A percentile compares a stretch with the other conserved stretches of the same genome.
Evolutionary conservation across 1,139 yeast genomes (phyloP).

Genomic region (Arxiozyma bovina): DNA sequence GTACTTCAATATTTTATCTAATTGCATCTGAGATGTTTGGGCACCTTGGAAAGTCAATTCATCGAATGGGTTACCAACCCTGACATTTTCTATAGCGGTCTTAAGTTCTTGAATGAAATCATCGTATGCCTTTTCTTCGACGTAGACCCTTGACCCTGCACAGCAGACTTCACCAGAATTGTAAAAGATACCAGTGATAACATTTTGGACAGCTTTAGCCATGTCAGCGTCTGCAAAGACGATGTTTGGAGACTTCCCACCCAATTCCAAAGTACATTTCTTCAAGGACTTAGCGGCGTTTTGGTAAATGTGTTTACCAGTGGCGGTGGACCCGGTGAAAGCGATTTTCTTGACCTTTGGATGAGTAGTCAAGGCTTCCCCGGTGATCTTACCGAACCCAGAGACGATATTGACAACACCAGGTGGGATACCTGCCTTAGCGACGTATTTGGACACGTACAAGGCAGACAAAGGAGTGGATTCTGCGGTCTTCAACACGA

Average conservation of each 20-base stretch:
- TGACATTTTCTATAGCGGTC: constrained; percentile 57
- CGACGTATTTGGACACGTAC: constrained; percentile 49
- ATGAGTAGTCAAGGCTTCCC: constrained; percentile 51
- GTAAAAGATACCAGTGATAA: constrained; percentile 44
- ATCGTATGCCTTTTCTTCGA: constrained; percentile 56
- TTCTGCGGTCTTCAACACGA: constrained; percentile 74
- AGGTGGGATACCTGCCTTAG: constrained; percentile 69
- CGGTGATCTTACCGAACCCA: constrained; percentile 57
- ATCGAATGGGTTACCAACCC: constrained; percentile 69
- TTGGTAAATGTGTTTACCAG: constrained; percentile 65
- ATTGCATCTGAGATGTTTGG: constrained; percentile 50
- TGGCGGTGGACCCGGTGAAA: constrained; percentile 80
- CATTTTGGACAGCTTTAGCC: constrained; percentile 41
- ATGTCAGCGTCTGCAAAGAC: constrained; percentile 51
- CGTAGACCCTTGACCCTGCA: constrained; percentile 60
- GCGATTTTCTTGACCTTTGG: constrained; percentile 64
- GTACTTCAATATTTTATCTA: constrained; percentile 50
- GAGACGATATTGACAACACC: constrained; percentile 72
- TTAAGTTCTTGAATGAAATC: constrained; percentile 44
- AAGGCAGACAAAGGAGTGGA: constrained; percentile 75
- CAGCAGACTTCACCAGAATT: constrained; percentile 67
- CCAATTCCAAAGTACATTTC: constrained; percentile 66
- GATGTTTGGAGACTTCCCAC: constrained; percentile 60
- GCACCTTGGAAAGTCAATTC: constrained; percentile 56
- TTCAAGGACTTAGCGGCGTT: constrained; percentile 52